Percentiles rank a stretch among this genome's conserved stretches.
These are phyloP conservation scores for Stagonosporopsis cucurbitacearum DNA, from an alignment of 2,329 filamentous ascomycete genomes.

Conservation along the genomic window DNA sequence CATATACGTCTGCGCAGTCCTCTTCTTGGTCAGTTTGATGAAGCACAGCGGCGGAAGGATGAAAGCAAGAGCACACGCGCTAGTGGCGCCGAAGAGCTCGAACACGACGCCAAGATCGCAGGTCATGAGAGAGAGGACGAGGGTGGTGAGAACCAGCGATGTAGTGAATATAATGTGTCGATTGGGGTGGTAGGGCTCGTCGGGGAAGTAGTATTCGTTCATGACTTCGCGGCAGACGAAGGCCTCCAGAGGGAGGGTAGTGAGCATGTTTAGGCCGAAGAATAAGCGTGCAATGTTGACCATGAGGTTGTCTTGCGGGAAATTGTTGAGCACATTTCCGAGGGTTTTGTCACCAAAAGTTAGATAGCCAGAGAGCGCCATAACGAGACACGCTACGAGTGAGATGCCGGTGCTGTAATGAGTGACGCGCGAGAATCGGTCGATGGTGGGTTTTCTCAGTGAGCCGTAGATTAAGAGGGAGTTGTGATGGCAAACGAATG, in stretches of 20 bases:
- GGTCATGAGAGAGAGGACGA: constrained; percentile 79
- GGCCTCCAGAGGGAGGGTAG: constrained; percentile 91
- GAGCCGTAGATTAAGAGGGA: constrained; percentile 97
- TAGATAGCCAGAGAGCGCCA: constrained; percentile 89
- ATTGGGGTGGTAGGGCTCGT: constrained; percentile 78
- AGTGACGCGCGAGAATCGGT: constrained; percentile 91
- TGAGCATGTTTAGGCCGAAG: constrained; percentile 98
- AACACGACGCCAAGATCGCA: constrained; percentile 95
- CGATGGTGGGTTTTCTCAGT: constrained; percentile 89
- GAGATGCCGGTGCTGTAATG: constrained; percentile 92
- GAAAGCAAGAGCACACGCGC: constrained; percentile 91
- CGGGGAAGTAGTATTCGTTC: constrained; percentile 79
- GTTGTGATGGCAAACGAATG: constrained; percentile 86
- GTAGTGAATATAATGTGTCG: constrained; percentile 89
- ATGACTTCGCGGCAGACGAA: constrained; percentile 98
- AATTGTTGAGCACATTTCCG: constrained; percentile 98
- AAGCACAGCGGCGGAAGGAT: constrained; percentile 95
- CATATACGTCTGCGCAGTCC: constrained; percentile 75
- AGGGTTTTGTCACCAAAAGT: constrained; percentile 90
- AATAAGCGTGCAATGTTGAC: constrained; percentile 94
- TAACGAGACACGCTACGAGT: constrained; percentile 85
- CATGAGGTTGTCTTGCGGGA: constrained; percentile 86
- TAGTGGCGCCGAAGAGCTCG: constrained; percentile 94
- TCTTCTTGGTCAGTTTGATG: constrained; percentile 84
- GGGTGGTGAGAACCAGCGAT: constrained; percentile 76